phyloP scores from a whole-genome alignment of 805 yeast species.

The Metschnikowia hibisci region DNA sequence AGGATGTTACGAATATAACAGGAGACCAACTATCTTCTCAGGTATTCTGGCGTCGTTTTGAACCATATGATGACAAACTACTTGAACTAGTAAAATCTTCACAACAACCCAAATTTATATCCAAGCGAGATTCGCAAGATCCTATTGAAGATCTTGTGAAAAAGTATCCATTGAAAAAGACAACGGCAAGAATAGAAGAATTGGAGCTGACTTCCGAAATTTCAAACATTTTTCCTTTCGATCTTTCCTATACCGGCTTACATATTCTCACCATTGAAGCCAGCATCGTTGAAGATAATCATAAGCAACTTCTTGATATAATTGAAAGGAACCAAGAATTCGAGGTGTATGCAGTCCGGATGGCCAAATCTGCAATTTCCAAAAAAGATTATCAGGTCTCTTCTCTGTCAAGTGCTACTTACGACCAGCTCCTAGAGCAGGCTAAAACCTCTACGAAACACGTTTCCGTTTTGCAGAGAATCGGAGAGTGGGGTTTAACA shows the following conservation, averaged over 20 bases:
- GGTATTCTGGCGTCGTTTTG: background rate
- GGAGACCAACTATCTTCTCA: background rate
- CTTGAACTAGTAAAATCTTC: background rate
- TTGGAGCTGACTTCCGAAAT: background rate
- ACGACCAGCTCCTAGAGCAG: constrained; percentile 17
- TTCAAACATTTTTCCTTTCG: constrained; percentile 25
- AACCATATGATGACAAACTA: background rate
- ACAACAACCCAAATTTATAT: background rate
- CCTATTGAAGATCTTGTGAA: background rate
- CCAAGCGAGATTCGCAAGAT: too few species aligned
- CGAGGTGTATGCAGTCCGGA: constrained; percentile 25
- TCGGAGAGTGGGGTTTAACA: constrained; percentile 18
- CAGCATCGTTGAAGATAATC: constrained; percentile 23
- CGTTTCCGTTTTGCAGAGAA: constrained; percentile 8
- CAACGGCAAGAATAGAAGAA: background rate
- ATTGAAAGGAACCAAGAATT: constrained; percentile 22
- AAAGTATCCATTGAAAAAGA: background rate
- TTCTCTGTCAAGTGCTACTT: constrained; percentile 4
- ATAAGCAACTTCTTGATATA: constrained; percentile 21
- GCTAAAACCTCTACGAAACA: constrained; percentile 6
- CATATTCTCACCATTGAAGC: constrained; percentile 31
- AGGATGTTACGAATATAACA: background rate
- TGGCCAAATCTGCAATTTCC: constrained; percentile 6
- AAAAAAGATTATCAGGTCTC: constrained; percentile 1
- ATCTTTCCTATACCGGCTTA: constrained; percentile 25